Conservation (phyloP, 495 filamentous ascomycete species). For the Geoglossum glabrum region DNA sequence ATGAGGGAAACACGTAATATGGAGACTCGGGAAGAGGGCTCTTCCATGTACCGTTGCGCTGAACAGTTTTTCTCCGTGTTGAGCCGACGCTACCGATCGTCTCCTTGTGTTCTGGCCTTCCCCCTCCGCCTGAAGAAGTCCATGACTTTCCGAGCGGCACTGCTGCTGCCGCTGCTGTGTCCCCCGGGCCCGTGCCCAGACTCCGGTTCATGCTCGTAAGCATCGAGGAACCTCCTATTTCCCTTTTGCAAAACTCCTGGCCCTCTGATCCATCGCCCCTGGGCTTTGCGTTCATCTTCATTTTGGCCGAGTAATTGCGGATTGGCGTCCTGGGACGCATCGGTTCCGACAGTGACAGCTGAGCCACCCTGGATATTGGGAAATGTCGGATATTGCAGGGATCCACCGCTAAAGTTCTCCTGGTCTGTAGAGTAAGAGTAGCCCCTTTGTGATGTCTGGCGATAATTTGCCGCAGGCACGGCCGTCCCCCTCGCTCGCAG, state of each 20-base stretch:
- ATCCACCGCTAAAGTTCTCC: neutral
- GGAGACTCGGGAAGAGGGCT: neutral
- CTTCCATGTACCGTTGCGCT: neutral
- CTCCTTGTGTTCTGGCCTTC: slow-evolving; percentile 40
- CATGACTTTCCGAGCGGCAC: slow-evolving; percentile 83
- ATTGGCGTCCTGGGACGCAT: slow-evolving; percentile 16
- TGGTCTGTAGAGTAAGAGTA: neutral
- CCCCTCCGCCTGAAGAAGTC: slow-evolving; percentile 87
- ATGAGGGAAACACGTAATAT: neutral
- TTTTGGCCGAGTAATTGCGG: neutral
- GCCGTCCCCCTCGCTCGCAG: neutral
- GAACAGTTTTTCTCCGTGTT: neutral
- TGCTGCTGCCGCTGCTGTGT: slow-evolving; percentile 60
- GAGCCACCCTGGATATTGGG: slow-evolving; percentile 26
- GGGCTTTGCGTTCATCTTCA: neutral
- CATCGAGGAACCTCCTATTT: slow-evolving; percentile 67
- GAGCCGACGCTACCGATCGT: neutral
- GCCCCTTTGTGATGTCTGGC: slow-evolving; percentile 6
- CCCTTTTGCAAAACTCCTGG: slow-evolving; percentile 57
- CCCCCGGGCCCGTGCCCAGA: slow-evolving; percentile 23
- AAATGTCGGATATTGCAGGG: slow-evolving; percentile 10
- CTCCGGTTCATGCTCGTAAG: slow-evolving; percentile 61
- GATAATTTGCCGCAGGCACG: neutral
- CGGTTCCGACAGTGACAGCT: slow-evolving; percentile 25
- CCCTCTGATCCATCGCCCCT: slow-evolving; percentile 12